Evolutionary conservation across 2,329 filamentous ascomycete genomes (phyloP).

Genomic region (Fusarium pseudonygamai): DNA sequence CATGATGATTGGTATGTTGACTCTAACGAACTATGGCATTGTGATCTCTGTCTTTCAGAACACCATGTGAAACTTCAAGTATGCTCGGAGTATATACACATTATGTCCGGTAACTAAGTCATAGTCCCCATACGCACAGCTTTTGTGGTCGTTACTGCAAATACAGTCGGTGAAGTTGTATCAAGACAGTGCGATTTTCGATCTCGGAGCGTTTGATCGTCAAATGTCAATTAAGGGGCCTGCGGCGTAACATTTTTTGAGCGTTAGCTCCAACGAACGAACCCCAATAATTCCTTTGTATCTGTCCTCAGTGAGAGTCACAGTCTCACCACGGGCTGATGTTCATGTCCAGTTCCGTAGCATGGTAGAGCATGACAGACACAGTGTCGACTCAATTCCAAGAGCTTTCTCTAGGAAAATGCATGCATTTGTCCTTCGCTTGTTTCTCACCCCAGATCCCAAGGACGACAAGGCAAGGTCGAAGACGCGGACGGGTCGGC

Average conservation of each 20-base stretch:
- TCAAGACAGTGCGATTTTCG: slow-evolving; percentile 27
- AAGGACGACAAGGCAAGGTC: slow-evolving; percentile 28
- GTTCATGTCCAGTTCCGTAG: background rate
- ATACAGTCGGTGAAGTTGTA: slow-evolving; percentile 3
- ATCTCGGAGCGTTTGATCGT: slow-evolving; percentile 33
- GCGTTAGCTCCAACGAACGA: background rate
- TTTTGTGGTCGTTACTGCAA: background rate
- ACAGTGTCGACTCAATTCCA: slow-evolving; percentile 32
- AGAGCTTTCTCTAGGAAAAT: slow-evolving; percentile 18
- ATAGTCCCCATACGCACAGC: background rate
- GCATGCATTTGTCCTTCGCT: slow-evolving; percentile 31
- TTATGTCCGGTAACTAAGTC: background rate
- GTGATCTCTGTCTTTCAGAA: background rate
- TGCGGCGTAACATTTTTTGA: slow-evolving; percentile 13
- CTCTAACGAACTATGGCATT: background rate
- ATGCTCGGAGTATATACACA: background rate
- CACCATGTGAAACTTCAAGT: background rate
- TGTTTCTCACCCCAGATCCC: slow-evolving; percentile 32
- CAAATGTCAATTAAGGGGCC: slow-evolving; percentile 35
- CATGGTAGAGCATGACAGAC: slow-evolving; percentile 18
- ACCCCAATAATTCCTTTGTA: background rate
- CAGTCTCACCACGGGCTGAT: slow-evolving; percentile 8
- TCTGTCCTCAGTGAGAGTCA: background rate
- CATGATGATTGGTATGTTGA: background rate
- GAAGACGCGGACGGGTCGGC: slow-evolving; percentile 42